Percentiles rank a stretch among this genome's conserved stretches.
Conservation (phyloP, 805 yeast species). For the Blastobotrys parvus region DNA sequence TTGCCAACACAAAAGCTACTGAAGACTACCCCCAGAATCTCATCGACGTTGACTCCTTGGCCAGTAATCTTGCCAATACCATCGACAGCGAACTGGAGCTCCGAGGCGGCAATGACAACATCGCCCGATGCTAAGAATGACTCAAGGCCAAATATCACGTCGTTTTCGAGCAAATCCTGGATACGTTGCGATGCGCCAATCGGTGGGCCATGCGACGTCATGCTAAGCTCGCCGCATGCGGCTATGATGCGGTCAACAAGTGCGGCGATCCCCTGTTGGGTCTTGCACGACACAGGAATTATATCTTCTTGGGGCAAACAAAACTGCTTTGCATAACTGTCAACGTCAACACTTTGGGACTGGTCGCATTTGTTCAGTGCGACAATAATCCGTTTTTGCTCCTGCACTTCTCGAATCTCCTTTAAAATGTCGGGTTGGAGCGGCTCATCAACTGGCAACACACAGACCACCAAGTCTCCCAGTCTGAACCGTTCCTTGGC, state of each 20-base stretch:
- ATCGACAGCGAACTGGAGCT: constrained; percentile 60
- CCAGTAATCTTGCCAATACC: constrained; percentile 94
- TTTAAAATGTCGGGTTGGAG: constrained; percentile 7
- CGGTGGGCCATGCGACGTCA: constrained; percentile 43
- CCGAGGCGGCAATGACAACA: constrained; percentile 73
- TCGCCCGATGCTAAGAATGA: constrained; percentile 50
- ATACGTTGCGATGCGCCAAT: constrained; percentile 67
- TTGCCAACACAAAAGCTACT: constrained; percentile 93
- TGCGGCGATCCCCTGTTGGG: constrained; percentile 45
- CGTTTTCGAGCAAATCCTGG: constrained; percentile 63
- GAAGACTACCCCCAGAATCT: constrained; percentile 82
- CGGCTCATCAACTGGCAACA: constrained; percentile 26
- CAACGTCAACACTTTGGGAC: background rate
- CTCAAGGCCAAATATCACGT: constrained; percentile 68
- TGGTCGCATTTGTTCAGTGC: constrained; percentile 29
- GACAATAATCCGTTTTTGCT: constrained; percentile 19
- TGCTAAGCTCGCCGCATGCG: constrained; percentile 42
- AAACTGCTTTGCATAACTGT: background rate
- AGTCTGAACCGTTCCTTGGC: constrained; percentile 53
- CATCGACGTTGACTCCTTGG: constrained; percentile 79
- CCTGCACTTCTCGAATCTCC: constrained; percentile 12
- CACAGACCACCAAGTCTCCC: constrained; percentile 63
- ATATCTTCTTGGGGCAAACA: constrained; percentile 11
- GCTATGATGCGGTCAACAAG: constrained; percentile 37
- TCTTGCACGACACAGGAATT: constrained; percentile 48